phyloP scores from a whole-genome alignment of 352 stramenopile genomes.

The Peronospora belbahrii region DNA sequence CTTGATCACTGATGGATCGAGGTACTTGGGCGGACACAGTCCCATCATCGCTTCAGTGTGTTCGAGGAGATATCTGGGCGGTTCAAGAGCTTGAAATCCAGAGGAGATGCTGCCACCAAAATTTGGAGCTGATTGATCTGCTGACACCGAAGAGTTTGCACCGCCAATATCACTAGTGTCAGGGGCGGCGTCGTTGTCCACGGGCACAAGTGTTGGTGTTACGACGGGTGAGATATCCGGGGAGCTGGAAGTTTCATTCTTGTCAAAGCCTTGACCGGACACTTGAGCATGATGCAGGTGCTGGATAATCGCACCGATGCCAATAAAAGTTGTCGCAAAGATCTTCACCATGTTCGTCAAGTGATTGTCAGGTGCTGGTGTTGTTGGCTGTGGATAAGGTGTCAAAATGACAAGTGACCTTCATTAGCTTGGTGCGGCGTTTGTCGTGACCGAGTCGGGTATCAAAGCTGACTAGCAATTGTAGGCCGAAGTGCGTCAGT shows the following conservation, averaged over 20 bases:
- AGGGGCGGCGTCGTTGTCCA: constrained; percentile 2
- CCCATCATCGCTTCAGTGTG: constrained; percentile 43
- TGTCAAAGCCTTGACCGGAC: constrained; percentile 7
- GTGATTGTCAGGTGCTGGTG: constrained; percentile 2
- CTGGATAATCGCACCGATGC: constrained; percentile 15
- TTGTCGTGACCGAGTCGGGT: too few species aligned
- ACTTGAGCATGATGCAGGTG: constrained; percentile 10
- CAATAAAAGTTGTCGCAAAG: constrained; percentile 13
- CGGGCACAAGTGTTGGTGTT: constrained; percentile 6
- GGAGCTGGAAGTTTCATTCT: constrained; percentile 12
- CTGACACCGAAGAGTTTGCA: constrained; percentile 2
- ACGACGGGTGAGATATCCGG: constrained; percentile 9
- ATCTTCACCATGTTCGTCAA: constrained; percentile 26
- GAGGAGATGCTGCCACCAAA: constrained; percentile 10
- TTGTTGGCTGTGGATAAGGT: constrained; percentile 8
- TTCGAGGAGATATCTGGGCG: constrained; percentile 34
- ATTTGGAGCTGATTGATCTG: background rate
- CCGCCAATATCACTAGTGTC: background rate
- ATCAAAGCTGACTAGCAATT: background rate
- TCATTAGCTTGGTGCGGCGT: too few species aligned
- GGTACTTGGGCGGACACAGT: constrained; percentile 46
- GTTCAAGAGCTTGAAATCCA: constrained; percentile 18
- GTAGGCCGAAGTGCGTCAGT: background rate
- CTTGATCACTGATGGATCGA: constrained; percentile 33
- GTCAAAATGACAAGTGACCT: constrained; percentile 31